A percentile compares a stretch with the other conserved stretches of the same genome.
phyloP scores from a whole-genome alignment of 169 alveolate species.

The Nephromyces sp. region DNA sequence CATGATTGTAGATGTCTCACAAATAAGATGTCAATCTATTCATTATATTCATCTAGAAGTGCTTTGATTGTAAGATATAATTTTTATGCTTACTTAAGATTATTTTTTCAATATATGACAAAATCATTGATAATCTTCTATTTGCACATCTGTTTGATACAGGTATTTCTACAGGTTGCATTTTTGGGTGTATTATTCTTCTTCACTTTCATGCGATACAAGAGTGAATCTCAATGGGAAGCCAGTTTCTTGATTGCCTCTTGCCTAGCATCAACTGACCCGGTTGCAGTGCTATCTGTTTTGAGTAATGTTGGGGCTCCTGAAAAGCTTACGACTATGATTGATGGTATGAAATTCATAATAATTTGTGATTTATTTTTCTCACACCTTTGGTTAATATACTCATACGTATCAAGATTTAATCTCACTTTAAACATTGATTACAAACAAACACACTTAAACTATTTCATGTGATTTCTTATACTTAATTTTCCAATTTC shows the following conservation, averaged over 20 bases:
- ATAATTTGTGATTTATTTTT: neutral
- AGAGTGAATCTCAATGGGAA: conserved; percentile 16
- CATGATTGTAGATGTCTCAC: too few relatives aligned
- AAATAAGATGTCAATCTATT: too few relatives aligned
- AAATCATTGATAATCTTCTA: too few relatives aligned
- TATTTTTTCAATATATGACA: too few relatives aligned
- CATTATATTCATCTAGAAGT: too few relatives aligned
- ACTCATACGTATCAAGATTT: neutral
- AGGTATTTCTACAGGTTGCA: conserved; percentile 26
- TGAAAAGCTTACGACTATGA: conserved; percentile 59
- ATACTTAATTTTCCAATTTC: too few relatives aligned
- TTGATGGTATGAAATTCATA: conserved; percentile 42
- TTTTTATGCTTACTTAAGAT: too few relatives aligned
- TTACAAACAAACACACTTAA: too few relatives aligned
- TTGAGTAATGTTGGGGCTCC: conserved; percentile 65
- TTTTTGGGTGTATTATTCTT: conserved; percentile 44
- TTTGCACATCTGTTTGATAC: neutral
- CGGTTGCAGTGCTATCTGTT: conserved; percentile 74
- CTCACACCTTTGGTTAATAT: neutral
- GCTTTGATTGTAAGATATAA: too few relatives aligned
- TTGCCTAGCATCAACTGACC: conserved; percentile 70
- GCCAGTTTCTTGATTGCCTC: conserved; percentile 68
- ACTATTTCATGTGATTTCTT: too few relatives aligned
- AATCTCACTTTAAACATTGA: too few relatives aligned
- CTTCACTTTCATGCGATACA: conserved; percentile 45